Conservation (phyloP, 331 rosid genomes). For the Prunus yedoensis region DNA sequence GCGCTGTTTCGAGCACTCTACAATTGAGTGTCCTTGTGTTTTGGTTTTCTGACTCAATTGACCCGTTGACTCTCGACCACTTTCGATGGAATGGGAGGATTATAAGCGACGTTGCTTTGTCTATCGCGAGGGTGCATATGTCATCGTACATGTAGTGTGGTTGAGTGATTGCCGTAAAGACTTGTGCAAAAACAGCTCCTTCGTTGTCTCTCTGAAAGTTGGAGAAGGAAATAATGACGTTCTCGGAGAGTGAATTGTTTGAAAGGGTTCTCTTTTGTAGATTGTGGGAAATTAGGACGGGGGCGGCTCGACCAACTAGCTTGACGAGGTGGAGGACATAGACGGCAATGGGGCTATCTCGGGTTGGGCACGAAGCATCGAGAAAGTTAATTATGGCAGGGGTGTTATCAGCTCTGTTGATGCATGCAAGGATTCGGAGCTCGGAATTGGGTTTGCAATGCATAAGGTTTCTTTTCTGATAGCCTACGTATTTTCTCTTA, state of each 20-base stretch:
- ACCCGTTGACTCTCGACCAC: slow-evolving; percentile 9
- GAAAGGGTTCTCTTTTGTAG: slow-evolving; percentile 15
- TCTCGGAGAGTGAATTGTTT: slow-evolving; percentile 16
- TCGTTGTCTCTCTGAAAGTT: slow-evolving; percentile 17
- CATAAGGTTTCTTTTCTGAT: slow-evolving; percentile 21
- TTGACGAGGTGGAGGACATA: slow-evolving; percentile 23
- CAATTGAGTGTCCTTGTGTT: not conserved
- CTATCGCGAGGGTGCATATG: slow-evolving; percentile 21
- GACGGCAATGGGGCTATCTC: slow-evolving; percentile 10
- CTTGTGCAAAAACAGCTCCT: not conserved
- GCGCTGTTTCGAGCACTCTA: slow-evolving; percentile 17
- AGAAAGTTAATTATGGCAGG: slow-evolving; percentile 24
- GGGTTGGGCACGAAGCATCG: slow-evolving; percentile 19
- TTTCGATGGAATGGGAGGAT: slow-evolving; percentile 26
- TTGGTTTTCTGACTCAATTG: slow-evolving; percentile 15
- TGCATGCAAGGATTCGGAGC: slow-evolving; percentile 27
- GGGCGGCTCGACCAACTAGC: slow-evolving; percentile 20
- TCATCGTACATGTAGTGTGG: slow-evolving; percentile 25
- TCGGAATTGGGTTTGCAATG: slow-evolving; percentile 17
- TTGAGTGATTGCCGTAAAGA: slow-evolving; percentile 14
- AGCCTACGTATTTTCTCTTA: slow-evolving; percentile 26
- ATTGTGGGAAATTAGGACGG: slow-evolving; percentile 21
- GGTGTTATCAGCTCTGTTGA: slow-evolving; percentile 21
- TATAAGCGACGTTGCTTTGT: slow-evolving; percentile 14
- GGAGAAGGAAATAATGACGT: slow-evolving; percentile 22